Conservation (phyloP, 257 asterid genomes). For the Mentha longifolia region DNA sequence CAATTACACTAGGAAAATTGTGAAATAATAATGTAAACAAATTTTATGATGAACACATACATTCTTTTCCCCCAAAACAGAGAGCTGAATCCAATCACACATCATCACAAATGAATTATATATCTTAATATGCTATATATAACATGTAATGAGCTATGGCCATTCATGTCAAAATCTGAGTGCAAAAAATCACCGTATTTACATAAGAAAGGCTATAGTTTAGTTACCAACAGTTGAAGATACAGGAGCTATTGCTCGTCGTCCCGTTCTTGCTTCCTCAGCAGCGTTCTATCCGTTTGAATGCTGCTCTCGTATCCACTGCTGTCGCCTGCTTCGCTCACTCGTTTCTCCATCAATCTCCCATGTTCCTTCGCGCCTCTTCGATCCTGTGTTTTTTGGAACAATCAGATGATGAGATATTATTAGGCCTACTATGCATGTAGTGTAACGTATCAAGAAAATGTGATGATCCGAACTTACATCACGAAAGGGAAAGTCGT, state of each 20-base stretch:
- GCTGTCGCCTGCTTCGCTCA: constrained; percentile 75
- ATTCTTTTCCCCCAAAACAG: not conserved
- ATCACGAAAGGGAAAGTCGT: constrained; percentile 85
- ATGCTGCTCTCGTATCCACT: constrained; percentile 86
- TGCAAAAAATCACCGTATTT: constrained; percentile 39
- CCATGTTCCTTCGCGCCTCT: constrained; percentile 55
- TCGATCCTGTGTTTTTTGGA: constrained; percentile 54
- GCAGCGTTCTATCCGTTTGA: constrained; percentile 56
- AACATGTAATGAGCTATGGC: constrained; percentile 14
- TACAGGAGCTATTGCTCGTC: constrained; percentile 24
- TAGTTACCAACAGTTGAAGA: constrained; percentile 23
- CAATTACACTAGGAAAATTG: constrained; percentile 1
- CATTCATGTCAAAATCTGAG: constrained; percentile 31
- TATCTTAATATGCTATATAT: constrained; percentile 27
- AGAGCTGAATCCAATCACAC: constrained; percentile 31
- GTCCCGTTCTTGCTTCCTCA: constrained; percentile 72
- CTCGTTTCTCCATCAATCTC: constrained; percentile 47
- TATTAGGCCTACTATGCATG: not conserved
- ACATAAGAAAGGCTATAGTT: constrained; percentile 30
- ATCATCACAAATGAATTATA: constrained; percentile 40
- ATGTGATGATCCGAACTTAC: constrained; percentile 45
- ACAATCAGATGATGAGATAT: not conserved
- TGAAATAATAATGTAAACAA: not conserved
- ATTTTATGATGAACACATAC: not conserved
- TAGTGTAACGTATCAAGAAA: too few species aligned